Percentiles rank a stretch among this genome's conserved stretches.
These are phyloP conservation scores for Peniophora sp. DNA, from an alignment of 1,284 basidiomycete genomes.

Conservation along the genomic window DNA sequence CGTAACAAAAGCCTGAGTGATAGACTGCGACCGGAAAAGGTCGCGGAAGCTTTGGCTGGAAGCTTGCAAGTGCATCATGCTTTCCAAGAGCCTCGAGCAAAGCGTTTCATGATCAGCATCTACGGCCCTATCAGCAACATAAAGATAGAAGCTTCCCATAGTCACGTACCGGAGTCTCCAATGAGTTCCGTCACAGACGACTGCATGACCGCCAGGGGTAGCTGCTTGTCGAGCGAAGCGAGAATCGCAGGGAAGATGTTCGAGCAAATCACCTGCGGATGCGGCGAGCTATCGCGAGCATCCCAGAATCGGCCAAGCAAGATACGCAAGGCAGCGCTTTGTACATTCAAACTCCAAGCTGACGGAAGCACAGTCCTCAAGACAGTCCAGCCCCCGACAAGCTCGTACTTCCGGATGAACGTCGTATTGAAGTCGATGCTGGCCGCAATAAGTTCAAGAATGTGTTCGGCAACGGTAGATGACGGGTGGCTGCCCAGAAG, in stretches of 20 bases:
- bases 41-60: slow-evolving; percentile 58
- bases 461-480: slow-evolving; percentile 46
- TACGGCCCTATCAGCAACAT: slow-evolving; percentile 17
- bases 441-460: slow-evolving; percentile 53
- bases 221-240: slow-evolving; percentile 40
- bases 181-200: slow-evolving; percentile 1
- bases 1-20: slow-evolving; percentile 56
- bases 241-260: slow-evolving; percentile 66
- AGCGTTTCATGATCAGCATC: neutral
- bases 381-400: slow-evolving; percentile 68
- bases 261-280: slow-evolving; percentile 42
- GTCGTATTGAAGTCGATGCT: slow-evolving; percentile 44
- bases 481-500: slow-evolving; percentile 65
- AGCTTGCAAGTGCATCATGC: slow-evolving; percentile 56
- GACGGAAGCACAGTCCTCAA: slow-evolving; percentile 57
- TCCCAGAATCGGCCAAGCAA: slow-evolving; percentile 33
- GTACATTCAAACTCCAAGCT: slow-evolving; percentile 60
- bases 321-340: slow-evolving; percentile 56
- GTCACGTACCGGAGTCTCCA: neutral
- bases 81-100: slow-evolving; percentile 39
- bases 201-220: slow-evolving; percentile 15
- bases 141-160: slow-evolving; percentile 12
- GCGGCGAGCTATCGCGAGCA: slow-evolving; percentile 9
- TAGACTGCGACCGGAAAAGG: slow-evolving; percentile 62
- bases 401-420: slow-evolving; percentile 67